Conservation (phyloP, 371 early-diverging fungal genomes). For the Chytridiales sp. region DNA sequence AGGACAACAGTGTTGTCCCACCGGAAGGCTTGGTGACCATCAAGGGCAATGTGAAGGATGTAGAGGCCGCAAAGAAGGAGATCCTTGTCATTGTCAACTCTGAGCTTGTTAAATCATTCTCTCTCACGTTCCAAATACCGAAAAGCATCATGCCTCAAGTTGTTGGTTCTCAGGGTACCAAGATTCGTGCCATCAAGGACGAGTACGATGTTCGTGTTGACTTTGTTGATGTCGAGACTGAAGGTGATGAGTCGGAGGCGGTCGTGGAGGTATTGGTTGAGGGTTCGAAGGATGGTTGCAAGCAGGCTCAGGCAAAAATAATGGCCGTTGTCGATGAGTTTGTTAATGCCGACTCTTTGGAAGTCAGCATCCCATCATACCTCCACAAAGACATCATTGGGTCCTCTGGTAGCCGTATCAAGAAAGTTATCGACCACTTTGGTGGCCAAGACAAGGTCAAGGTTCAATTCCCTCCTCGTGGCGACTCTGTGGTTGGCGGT, state of each 20-base stretch:
- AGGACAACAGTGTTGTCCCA: constrained; percentile 27
- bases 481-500: constrained; percentile 31
- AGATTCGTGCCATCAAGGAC: constrained; percentile 65
- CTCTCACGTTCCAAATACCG: constrained; percentile 62
- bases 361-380: constrained; percentile 56
- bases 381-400: constrained; percentile 81
- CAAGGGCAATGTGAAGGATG: constrained; percentile 77
- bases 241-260: constrained; percentile 34
- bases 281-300: constrained; percentile 52
- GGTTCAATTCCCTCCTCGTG: constrained; percentile 44
- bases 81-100: constrained; percentile 66
- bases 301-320: constrained; percentile 31
- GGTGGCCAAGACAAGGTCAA: constrained; percentile 61
- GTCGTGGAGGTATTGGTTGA: constrained; percentile 57
- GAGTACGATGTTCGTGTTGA: constrained; percentile 66
- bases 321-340: constrained; percentile 40
- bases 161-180: constrained; percentile 70
- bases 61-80: constrained; percentile 70
- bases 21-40: constrained; percentile 61
- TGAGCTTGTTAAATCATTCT: constrained; percentile 48
- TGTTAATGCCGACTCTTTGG: constrained; percentile 31
- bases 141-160: constrained; percentile 63
- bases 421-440: constrained; percentile 60
- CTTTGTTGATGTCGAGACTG: constrained; percentile 43
- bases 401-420: constrained; percentile 66